Evolutionary conservation across 176 grass and related monocot species (phyloP), one percentile per base, ranked within the genome.

Genomic region (Themeda triandra): DNA sequence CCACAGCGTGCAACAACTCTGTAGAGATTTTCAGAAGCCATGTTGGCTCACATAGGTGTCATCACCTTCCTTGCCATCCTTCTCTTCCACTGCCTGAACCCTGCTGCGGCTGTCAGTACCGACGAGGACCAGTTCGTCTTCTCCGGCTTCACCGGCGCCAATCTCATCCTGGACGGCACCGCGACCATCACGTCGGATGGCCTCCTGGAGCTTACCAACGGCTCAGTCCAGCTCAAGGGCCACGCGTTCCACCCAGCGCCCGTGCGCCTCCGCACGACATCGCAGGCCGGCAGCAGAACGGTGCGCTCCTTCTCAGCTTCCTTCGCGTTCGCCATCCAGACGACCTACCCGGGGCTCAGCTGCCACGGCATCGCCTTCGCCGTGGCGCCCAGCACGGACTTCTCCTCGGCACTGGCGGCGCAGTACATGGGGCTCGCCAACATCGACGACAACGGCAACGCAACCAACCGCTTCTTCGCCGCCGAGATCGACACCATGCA

Each of bases 351-450:
- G 10, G 36, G 9, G 3, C 10, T 70, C 15, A 64, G 82, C 58
- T 54, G 66, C 3, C 24, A 86, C 0, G 88, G 88, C 32, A 27
- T 90, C 28, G 72, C 71, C 32, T 86, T 86, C 65, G 19, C 78
- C 14, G 8, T 90, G 12, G 17, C 88, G n/a, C 65, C 28, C 32
- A 56, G 24, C 64, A 85, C 3, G 15, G 8, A 85, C 13, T 63
- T 89, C 21, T 70, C 87, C 0, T 39, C 0, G 0, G 74, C 79
- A 3, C 6, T 46, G 13, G 21, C 58, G 3, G 21, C 29, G 7
- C 84, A 90, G 60, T 90, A 63, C 75, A 3, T 90, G 15, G 89
- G 89, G 59, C 75, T 90, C 7, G 14, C 83, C 53, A 87, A 60
- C 76, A 13, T 15, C 23, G 59, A 9, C 6, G 60, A 45, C 37